Evolutionary conservation across 2,329 filamentous ascomycete species (phyloP).

Genomic region (Pleoardoris graminearum): DNA sequence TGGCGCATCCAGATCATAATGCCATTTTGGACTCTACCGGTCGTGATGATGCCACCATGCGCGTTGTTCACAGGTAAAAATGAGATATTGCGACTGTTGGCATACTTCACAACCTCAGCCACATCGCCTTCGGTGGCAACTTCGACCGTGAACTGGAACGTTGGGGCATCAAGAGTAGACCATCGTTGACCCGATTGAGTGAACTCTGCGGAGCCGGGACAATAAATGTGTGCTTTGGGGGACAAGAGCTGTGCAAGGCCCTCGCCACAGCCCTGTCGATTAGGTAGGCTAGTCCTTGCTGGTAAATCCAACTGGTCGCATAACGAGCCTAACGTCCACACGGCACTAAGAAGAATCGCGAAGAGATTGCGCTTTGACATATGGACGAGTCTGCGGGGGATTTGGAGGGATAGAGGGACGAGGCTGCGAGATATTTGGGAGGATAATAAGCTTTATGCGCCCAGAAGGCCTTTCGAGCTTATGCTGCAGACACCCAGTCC

Average conservation of each 20-base stretch:
- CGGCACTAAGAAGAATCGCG: too few species aligned
- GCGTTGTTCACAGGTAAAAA: slow-evolving; percentile 8
- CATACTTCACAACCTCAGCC: not conserved
- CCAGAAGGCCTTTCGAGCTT: too few species aligned
- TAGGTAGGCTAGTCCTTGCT: not conserved
- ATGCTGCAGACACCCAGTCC: too few species aligned
- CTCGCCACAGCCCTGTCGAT: not conserved
- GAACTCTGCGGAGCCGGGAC: not conserved
- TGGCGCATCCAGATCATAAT: slow-evolving; percentile 12
- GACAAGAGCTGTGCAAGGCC: not conserved
- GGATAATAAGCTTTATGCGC: too few species aligned
- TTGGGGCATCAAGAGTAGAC: not conserved
- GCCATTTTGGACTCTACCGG: slow-evolving; percentile 3
- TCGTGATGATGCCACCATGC: slow-evolving; percentile 2
- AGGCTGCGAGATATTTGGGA: too few species aligned
- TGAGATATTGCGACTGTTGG: slow-evolving; percentile 6
- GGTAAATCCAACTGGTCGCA: not conserved
- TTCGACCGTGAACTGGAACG: not conserved
- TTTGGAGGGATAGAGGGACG: too few species aligned
- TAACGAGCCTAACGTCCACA: not conserved
- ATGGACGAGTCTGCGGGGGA: too few species aligned
- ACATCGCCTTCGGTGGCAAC: not conserved
- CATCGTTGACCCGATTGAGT: not conserved
- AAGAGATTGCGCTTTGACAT: too few species aligned
- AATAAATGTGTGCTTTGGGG: not conserved